A percentile compares a stretch with the other conserved stretches of the same genome.
These are phyloP conservation scores for Ceratocystis papillata DNA, from an alignment of 2,329 filamentous ascomycete species.

Conservation along the genomic window DNA sequence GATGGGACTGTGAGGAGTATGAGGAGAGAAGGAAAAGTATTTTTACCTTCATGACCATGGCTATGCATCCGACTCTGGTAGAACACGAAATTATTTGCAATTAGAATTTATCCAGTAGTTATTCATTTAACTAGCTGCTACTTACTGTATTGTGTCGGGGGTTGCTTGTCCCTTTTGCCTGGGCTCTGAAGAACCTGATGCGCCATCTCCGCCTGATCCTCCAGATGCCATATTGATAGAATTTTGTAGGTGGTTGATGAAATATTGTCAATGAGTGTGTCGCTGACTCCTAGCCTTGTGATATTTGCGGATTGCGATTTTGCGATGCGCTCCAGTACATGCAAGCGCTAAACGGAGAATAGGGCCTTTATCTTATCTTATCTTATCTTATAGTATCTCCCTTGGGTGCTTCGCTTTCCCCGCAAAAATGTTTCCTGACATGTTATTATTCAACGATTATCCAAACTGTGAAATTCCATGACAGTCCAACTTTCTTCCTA, in stretches of 20 bases:
- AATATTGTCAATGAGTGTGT: background rate
- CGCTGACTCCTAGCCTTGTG: background rate
- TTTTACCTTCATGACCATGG: constrained; percentile 44
- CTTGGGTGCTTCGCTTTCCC: background rate
- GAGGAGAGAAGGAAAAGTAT: background rate
- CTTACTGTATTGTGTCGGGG: constrained; percentile 67
- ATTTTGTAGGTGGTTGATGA: background rate
- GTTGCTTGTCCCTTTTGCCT: constrained; percentile 72
- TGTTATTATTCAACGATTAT: background rate
- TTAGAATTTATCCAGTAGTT: background rate
- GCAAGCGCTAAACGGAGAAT: background rate
- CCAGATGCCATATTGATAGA: constrained; percentile 19
- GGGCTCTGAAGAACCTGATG: constrained; percentile 47
- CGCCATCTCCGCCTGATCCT: constrained; percentile 38
- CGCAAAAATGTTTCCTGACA: background rate
- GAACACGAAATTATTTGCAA: background rate
- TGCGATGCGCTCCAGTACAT: constrained; percentile 7
- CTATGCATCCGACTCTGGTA: constrained; percentile 45
- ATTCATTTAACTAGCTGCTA: constrained; percentile 23
- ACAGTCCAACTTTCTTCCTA: background rate
- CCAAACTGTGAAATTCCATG: background rate
- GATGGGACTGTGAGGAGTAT: background rate
- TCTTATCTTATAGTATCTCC: background rate
- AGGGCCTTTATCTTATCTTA: background rate
- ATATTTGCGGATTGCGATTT: constrained; percentile 12